Percentiles rank a stretch among this genome's conserved stretches.
Conservation (phyloP, 2,329 filamentous ascomycete species). For the Ambrosiella beaveri region DNA sequence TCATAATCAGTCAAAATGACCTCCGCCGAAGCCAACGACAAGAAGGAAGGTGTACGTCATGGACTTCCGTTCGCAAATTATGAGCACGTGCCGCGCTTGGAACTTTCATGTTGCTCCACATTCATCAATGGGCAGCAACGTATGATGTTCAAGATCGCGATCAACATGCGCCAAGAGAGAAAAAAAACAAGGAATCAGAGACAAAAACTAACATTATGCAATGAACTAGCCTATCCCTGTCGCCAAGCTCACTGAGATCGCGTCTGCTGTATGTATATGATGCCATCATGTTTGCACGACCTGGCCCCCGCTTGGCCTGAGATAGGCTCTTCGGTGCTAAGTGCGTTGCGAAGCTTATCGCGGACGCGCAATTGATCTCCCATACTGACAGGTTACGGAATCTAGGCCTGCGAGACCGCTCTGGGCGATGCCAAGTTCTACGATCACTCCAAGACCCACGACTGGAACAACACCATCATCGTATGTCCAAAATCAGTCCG, state of each 20-base stretch:
- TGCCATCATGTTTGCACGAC: not conserved
- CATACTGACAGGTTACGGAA: not conserved
- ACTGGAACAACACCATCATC: constrained; percentile 89
- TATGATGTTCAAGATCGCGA: not conserved
- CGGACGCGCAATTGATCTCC: not conserved
- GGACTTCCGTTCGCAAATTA: not conserved
- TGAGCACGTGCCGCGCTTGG: too few relatives aligned
- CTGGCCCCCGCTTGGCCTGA: too few relatives aligned
- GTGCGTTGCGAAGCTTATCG: too few relatives aligned
- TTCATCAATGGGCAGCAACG: too few relatives aligned
- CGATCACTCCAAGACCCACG: constrained; percentile 66
- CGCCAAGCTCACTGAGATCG: constrained; percentile 68
- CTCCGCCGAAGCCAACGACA: not conserved
- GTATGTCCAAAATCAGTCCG: constrained; percentile 32
- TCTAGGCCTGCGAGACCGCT: constrained; percentile 64
- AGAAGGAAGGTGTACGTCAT: constrained; percentile 8
- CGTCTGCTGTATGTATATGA: constrained; percentile 51
- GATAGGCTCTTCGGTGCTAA: too few relatives aligned
- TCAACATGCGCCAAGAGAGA: not conserved
- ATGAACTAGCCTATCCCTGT: constrained; percentile 54
- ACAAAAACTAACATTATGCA: constrained; percentile 1
- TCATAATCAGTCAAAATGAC: constrained; percentile 3
- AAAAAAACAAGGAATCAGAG: not conserved
- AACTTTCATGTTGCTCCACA: too few relatives aligned
- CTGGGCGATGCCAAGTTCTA: constrained; percentile 63